Base-by-base conservation (phyloP, 345 rosid genomes). In the Cochlearia excelsa region DNA sequence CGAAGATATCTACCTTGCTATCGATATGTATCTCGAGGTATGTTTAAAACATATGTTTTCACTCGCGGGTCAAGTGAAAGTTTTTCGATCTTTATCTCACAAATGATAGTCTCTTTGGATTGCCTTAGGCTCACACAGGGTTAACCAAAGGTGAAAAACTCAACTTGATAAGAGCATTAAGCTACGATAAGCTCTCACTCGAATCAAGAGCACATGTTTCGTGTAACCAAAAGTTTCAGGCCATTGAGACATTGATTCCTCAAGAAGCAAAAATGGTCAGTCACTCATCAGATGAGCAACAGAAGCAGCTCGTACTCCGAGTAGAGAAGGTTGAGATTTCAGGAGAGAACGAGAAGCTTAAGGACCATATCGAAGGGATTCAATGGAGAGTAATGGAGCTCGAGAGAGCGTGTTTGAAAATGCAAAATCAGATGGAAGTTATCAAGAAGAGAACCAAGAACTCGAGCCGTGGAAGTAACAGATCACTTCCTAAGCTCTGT, bases 11-110 rank as follows among this genome's bases (percentile, higher is more conserved):
- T 93, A 87, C 41, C 82, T 66, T 3, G 88, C 95, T 26, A 72
- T 81, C 28, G 94, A 85, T 79, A 79, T 82, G 85, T 89, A 82
- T 75, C 77, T 93, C 3, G 84, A 85, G 97, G 97, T 93, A 82
- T 2, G 16, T 52, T 54, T 6, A 16, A 26, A 33, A 47, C 30
- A 66, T 16, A 5, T 67, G 39, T 43, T 34, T 9, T 46, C 9
- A 10, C 34, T 23, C 30, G 45, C 30, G 9, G 11, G 40, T 23
- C 8, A 27, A n/a, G 8, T 38, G 16, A 26, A 33, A 65, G 48
- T 59, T 40, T 59, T 40, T 46, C 5, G 26, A 28, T 66, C 58
- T 59, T 35, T 26, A 30, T 56, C 65, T 30, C 6, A 34, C n/a
- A 0, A 40, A 26, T 52, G 10, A 65, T 31, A 16, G 2, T 4